Conservation (phyloP, 257 asterid genomes). For the Leonotis leonurus region DNA sequence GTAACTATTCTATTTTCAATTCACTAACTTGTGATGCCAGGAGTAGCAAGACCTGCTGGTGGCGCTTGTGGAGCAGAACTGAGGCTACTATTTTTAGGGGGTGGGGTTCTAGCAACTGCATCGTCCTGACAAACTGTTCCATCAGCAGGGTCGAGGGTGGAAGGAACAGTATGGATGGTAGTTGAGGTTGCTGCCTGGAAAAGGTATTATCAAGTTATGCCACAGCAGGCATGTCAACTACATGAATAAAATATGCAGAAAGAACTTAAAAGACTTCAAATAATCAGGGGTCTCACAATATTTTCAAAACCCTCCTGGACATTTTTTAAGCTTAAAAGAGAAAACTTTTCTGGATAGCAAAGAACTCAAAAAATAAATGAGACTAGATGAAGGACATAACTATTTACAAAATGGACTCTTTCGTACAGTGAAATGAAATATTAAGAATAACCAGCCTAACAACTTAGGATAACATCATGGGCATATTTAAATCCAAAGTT, state of each 20-base stretch:
- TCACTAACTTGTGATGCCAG: constrained; percentile 44
- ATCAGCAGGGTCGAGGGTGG: too few relatives aligned
- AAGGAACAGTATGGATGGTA: constrained; percentile 47
- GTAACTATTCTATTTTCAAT: constrained; percentile 15
- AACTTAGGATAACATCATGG: neutral
- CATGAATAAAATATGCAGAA: constrained; percentile 6
- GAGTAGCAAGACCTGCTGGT: constrained; percentile 47
- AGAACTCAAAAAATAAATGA: neutral
- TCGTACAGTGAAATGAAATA: neutral
- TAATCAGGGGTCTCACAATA: neutral
- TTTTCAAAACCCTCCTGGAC: neutral
- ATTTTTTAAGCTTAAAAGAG: neutral
- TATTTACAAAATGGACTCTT: constrained; percentile 1
- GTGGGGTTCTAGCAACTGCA: constrained; percentile 60
- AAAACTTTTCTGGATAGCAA: neutral
- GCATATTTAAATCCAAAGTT: neutral
- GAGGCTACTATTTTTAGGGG: constrained; percentile 50
- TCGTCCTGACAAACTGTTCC: too few relatives aligned
- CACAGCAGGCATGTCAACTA: constrained; percentile 10
- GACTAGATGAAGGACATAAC: neutral
- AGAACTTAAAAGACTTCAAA: constrained; percentile 7
- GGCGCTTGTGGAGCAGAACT: constrained; percentile 60
- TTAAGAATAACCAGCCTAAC: neutral
- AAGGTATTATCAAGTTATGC: constrained; percentile 15
- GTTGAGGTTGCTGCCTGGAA: constrained; percentile 46